Evolutionary conservation across 768 basidiomycete species (phyloP), one percentile per base, ranked within the genome.

Genomic region (Trametes punicea): DNA sequence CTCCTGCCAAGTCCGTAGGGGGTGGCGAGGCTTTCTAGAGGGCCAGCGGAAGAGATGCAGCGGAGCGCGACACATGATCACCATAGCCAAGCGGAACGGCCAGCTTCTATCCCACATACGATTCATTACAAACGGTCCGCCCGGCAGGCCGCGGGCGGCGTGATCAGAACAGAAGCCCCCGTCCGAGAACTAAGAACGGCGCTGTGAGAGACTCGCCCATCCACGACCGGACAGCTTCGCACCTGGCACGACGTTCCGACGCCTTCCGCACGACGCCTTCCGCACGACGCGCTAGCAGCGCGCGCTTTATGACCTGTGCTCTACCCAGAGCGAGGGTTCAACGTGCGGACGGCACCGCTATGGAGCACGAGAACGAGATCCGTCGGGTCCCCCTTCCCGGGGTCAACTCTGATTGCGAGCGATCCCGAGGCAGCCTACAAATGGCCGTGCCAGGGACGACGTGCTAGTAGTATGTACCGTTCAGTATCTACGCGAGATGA

Each of bases 401-500:
- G n/a, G n/a, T n/a, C n/a, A 46, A 54, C 42, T 36, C 29, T 54
- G 55, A 56, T 49, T 42, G 46, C 40, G 31, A 42, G 47, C 46
- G 55, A 56, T 56, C 47, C 55, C 55, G 55, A 56, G 55, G 55
- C 46, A 23, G 40, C 21, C 51, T n/a, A 7, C 36, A 15, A 11
- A 21, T 25, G 26, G 23, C 44, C 33, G 34, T 41, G 39, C 38
- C 15, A 41, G n/a, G 33, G 30, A 46, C 25, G 34, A 9, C 46
- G 55, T 41, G 36, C 21, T n/a, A 31, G 31, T n/a, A 15, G 15
- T 15, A 16, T 5, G 34, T 13, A 15, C 23, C 42, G 42, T 44
- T 13, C 42, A 25, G 40, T 36, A 56, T 56, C 46, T 56, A 56
- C 47, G 55, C 55, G 55, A 49, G 47, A 48, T 40, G 42, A 54